Conservation (phyloP, 768 basidiomycete species). For the Macrolepiota albuminosa region DNA sequence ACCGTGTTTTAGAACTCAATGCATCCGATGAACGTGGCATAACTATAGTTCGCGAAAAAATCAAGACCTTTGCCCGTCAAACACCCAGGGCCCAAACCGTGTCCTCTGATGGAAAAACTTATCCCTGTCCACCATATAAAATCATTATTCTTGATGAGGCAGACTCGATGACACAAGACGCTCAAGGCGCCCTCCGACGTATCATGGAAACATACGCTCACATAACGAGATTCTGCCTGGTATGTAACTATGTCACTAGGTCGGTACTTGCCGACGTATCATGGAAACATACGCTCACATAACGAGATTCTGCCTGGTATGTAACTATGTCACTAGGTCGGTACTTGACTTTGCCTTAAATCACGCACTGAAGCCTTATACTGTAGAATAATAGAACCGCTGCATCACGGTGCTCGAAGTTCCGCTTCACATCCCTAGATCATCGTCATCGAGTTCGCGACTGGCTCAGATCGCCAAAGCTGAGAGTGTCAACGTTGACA, state of each 20-base stretch:
- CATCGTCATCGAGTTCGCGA: conserved; percentile 66
- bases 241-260: conserved; percentile 99
- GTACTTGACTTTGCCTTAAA: conserved; percentile 13
- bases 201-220: conserved; percentile 99
- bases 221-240: conserved; percentile 96
- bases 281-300: conserved; percentile 99
- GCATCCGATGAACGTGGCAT: conserved; percentile 99
- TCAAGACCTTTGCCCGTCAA: conserved; percentile 96
- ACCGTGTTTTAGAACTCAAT: conserved; percentile 93
- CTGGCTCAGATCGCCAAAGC: conserved; percentile 74
- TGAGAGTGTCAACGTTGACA: conserved; percentile 60
- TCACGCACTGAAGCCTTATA: background rate
- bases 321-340: conserved; percentile 98
- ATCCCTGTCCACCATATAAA: conserved; percentile 97
- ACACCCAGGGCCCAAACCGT: conserved; percentile 75
- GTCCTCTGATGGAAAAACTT: conserved; percentile 75
- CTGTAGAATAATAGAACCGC: conserved; percentile 91
- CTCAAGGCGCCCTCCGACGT: conserved; percentile 92
- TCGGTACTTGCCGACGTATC: conserved; percentile 66
- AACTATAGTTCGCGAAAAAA: conserved; percentile 93
- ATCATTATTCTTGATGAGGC: conserved; percentile 99
- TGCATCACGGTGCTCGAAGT: conserved; percentile 99
- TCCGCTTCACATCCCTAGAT: conserved; percentile 94
- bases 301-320: conserved; percentile 96
- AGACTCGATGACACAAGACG: conserved; percentile 99